Evolutionary conservation across 495 filamentous ascomycete genomes (phyloP).

Genomic region (Tuber indicum): DNA sequence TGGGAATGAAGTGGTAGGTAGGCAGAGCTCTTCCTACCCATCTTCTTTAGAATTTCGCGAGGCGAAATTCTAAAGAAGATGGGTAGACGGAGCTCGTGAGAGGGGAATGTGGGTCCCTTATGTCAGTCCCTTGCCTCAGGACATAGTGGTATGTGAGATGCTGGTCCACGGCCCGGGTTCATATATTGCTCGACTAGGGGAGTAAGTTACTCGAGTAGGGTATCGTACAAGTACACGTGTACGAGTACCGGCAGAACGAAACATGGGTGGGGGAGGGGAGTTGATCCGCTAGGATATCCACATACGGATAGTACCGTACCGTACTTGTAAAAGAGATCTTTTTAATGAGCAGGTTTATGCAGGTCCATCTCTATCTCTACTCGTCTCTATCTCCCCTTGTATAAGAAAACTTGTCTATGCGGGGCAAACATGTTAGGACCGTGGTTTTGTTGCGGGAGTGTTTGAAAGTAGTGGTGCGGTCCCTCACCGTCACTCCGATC

Average conservation of each 20-base stretch:
- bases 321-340: not conserved
- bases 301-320: not conserved
- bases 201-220: not conserved
- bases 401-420: not conserved
- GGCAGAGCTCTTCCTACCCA: not conserved
- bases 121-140: not conserved
- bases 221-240: no score
- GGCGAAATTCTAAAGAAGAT: not conserved
- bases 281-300: not conserved
- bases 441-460: not conserved
- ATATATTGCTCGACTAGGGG: not conserved
- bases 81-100: not conserved
- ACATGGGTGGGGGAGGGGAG: not conserved
- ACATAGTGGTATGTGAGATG: not conserved
- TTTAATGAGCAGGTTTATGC: not conserved
- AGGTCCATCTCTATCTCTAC: not conserved
- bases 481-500: not conserved
- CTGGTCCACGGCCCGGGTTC: not conserved
- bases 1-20: not conserved
- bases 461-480: not conserved
- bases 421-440: not conserved
- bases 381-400: not conserved
- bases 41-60: not conserved
- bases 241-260: not conserved
- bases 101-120: not conserved